Evolutionary conservation across 768 basidiomycete genomes (phyloP), one percentile per base, ranked within the genome.

Genomic region (Krasilnikovozyma curviuscula): DNA sequence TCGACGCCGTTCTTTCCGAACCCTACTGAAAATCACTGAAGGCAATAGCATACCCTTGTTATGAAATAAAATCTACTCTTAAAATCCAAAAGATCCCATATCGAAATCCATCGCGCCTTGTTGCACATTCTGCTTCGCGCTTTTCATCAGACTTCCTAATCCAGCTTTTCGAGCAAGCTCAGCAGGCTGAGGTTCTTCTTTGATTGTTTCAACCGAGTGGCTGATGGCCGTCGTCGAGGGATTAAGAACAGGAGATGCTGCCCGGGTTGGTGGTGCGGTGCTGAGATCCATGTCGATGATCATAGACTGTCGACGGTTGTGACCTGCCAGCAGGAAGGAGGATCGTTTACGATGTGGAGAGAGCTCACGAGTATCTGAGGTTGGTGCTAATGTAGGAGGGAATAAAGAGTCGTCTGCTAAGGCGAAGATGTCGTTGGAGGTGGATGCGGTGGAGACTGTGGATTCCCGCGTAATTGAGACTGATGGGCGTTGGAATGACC

Each of bases 251-350:
- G 50, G 45, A 9, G 46, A 52, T 7, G 40, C 10, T 2, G 25
- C 29, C 25, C 46, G 18, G 5, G 42, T 23, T 3, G 76, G 77
- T 1, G 76, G 69, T 19, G 78, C 73, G 7, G 71, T 63, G 5
- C 71, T 65, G 19, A 85, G 70, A 51, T 84, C 82, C 74, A 93
- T 86, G 64, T 93, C 86, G 56, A 91, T 89, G 56, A 85, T 58
- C 55, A 91, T 82, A 6, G 80, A 81, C 3, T 81, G 73, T 40
- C 72, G 68, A 32, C 78, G 74, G 38, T 75, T 74, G 13, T 73
- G 71, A 16, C 44, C 49, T 16, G 27, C 46, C 6, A 63, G 56
- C 55, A 63, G 56, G 54, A 62, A 64, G 7, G 59, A 59, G 6
- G 57, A 58, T 14, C 61, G 53, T 13, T 46, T 45, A 23, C 19